Evolutionary conservation across 1,139 yeast genomes (phyloP), one percentile per base, ranked within the genome.

Genomic region (Suhomyces bolitotheri): DNA sequence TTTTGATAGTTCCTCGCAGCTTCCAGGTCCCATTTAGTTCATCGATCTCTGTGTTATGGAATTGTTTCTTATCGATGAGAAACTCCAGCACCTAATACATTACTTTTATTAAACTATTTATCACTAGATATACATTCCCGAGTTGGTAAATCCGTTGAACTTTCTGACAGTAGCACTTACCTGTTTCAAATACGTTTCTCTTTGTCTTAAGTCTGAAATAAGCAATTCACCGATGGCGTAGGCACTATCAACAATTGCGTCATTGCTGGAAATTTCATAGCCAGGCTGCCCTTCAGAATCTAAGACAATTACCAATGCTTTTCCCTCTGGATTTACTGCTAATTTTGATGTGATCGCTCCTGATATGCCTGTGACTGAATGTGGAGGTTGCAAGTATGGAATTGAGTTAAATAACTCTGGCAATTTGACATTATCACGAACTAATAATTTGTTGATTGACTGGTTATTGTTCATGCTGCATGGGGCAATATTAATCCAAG

Each of bases 1-100:
- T 92, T 52, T 67, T 88, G 43, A 54, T 87, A 7, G 77, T 92
- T 54, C 97, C 97, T 0, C 68, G 80, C 37, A 74, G 76, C 43
- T 75, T 80, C 47, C 97, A 92, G 58, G 95, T 90, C 4, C 97
- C 97, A 0, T 90, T 92, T 55, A 82, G 95, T 39, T 83, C 96
- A 1, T 80, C 94, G 9, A 69, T 92, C n/a, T 88, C 95, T 20
- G 94, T 89, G 19, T 66, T 88, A 27, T 89, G 97, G 97, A 86
- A 89, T 60, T 89, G 97, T 37, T 90, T 84, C 62, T 66, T 92
- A 31, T 87, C 96, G 0, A 79, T 87, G 76, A 70, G 82, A 51
- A 84, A 84, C 46, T 66, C 74, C 12, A 49, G 49, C 6, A 45
- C 38, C 29, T 38, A 41, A 26, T 16, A 17, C 20, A 6, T 7